Base-by-base conservation (phyloP, 192 early-diverging fungal genomes). In the Dissophora globulifera region DNA sequence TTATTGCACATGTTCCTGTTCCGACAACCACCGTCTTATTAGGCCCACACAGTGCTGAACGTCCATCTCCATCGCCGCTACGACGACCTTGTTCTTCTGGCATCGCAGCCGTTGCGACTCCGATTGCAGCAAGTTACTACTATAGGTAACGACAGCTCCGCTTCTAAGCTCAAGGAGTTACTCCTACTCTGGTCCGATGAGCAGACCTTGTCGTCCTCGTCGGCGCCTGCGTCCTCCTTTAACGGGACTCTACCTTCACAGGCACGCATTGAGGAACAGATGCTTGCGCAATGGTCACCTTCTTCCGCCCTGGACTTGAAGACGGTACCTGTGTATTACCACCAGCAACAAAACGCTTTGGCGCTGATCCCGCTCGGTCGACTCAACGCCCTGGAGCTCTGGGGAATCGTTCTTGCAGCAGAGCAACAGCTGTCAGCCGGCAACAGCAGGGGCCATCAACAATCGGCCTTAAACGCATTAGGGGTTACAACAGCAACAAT, bases 321-420 rank as follows among this genome's bases (percentile, higher is more conserved):
- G n/a, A n/a, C n/a, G n/a, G n/a, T n/a, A n/a, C n/a, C n/a, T n/a
- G n/a, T n/a, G n/a, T n/a, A n/a, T n/a, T n/a, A n/a, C n/a, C n/a
- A n/a, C n/a, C n/a, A n/a, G n/a, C n/a, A n/a, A n/a, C n/a, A n/a
- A n/a, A n/a, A n/a, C n/a, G n/a, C n/a, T n/a, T 47, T 50, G 16
- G 67, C 50, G 35, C n/a, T 69, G 10, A 23, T 69, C 22, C 67
- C 67, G 2, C 15, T 62, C 2, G 59, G 59, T n/a, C 19, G 17
- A 22, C 6, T 41, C 25, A 17, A 10, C 29, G 1, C 27, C 13
- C 11, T 8, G 1, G 43, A 59, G 9, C 43, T 59, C 20, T 59
- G 57, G 57, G 57, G 57, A 9, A 30, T 59, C 22, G 57, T 32
- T 1, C 57, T 59, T 9, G 3, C 32, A 3, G 43, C 56, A 17